phyloP scores from a whole-genome alignment of 1,284 basidiomycete genomes.

The Austroboletus niveus region DNA sequence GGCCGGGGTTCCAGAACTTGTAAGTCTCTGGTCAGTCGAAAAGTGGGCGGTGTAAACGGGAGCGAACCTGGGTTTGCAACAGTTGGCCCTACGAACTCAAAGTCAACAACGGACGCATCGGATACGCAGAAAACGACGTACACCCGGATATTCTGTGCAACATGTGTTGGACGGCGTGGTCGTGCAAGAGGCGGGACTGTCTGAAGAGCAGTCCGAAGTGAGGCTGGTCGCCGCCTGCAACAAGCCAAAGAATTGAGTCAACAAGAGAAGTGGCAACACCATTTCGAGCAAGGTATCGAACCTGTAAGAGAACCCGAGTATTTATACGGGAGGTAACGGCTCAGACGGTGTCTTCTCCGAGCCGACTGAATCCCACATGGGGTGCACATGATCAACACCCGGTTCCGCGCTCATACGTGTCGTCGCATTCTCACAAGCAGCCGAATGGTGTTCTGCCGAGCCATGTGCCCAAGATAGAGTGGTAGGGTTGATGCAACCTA shows the following conservation, averaged over 20 bases:
- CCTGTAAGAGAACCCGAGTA: neutral
- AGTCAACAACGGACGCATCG: neutral
- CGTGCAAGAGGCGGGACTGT: neutral
- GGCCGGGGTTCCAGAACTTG: neutral
- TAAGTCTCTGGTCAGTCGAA: neutral
- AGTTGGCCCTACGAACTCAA: neutral
- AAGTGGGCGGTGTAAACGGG: neutral
- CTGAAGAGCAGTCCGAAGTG: neutral
- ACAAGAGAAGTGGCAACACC: neutral
- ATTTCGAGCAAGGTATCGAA: neutral
- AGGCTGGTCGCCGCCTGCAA: neutral
- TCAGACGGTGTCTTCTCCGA: neutral
- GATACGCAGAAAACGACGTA: neutral
- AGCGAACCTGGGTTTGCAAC: neutral
- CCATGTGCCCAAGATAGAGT: neutral
- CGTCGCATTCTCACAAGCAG: neutral
- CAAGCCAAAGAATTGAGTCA: neutral
- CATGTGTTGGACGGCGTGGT: neutral
- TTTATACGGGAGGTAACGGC: neutral
- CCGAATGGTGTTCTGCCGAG: neutral
- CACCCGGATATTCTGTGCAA: neutral
- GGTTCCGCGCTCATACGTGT: neutral
- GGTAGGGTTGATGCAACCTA: neutral
- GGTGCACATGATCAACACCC: neutral
- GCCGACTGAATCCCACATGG: neutral